These are phyloP conservation scores for Gigaspora rosea DNA, from an alignment of 192 early-diverging fungal species.

Conservation along the genomic window DNA sequence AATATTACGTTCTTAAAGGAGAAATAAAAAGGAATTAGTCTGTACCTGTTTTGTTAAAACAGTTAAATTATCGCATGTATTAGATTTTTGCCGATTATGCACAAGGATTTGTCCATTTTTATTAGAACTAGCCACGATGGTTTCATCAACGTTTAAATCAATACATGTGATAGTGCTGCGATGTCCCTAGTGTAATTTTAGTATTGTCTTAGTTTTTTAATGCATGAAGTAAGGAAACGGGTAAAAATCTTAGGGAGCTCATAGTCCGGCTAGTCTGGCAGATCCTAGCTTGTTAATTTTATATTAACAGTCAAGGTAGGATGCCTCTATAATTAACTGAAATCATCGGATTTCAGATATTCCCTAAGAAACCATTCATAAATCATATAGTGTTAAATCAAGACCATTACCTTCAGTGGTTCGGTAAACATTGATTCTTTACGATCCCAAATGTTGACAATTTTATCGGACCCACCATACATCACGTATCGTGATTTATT, in stretches of 20 bases:
- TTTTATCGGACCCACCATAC: constrained; percentile 34
- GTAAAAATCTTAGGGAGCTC: background rate
- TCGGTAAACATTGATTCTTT: constrained; percentile 23
- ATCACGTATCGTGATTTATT: constrained; percentile 30
- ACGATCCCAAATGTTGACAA: constrained; percentile 32
- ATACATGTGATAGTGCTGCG: constrained; percentile 29
- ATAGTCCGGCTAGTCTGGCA: too few species aligned
- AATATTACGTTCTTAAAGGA: background rate
- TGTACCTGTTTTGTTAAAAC: constrained; percentile 18
- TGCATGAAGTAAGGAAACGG: background rate
- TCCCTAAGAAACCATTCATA: too few species aligned
- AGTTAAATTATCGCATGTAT: constrained; percentile 18
- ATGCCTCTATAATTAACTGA: too few species aligned
- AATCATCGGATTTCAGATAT: too few species aligned
- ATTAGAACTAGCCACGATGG: constrained; percentile 27
- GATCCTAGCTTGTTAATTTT: too few species aligned
- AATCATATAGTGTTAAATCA: too few species aligned
- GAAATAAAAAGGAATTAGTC: background rate
- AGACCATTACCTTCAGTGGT: constrained; percentile 21
- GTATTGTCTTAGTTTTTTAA: background rate
- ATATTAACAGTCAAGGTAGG: too few species aligned
- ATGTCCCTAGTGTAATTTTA: constrained; percentile 29
- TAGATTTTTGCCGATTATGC: constrained; percentile 31
- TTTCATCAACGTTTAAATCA: constrained; percentile 33
- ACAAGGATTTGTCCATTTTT: constrained; percentile 31